These are phyloP conservation scores for Biscutella laevigata DNA, from an alignment of 441 rosid species.

Conservation along the genomic window DNA sequence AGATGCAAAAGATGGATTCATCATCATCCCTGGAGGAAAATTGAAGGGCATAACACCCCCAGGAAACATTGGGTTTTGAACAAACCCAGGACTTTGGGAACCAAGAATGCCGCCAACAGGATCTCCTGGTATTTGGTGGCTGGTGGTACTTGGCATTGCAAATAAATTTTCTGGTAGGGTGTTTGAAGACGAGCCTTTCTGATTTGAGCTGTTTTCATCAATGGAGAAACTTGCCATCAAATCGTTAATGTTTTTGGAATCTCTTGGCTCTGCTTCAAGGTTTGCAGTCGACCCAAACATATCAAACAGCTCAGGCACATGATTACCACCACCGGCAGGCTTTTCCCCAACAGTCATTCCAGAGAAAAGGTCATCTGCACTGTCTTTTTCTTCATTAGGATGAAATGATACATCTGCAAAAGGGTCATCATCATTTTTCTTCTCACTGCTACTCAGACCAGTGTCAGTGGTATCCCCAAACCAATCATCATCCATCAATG, in stretches of 20 bases:
- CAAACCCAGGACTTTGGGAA: slow-evolving; percentile 42
- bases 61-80: slow-evolving; percentile 39
- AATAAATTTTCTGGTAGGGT: slow-evolving; percentile 37
- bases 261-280: slow-evolving; percentile 33
- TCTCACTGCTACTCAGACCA: slow-evolving; percentile 31
- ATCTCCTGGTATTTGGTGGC: slow-evolving; percentile 36
- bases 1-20: slow-evolving; percentile 55
- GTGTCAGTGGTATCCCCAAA: slow-evolving; percentile 51
- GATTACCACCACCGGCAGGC: slow-evolving; percentile 31
- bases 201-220: slow-evolving; percentile 38
- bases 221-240: slow-evolving; percentile 67
- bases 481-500: slow-evolving; percentile 67
- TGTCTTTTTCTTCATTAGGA: slow-evolving; percentile 41
- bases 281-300: slow-evolving; percentile 49
- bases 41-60: slow-evolving; percentile 45
- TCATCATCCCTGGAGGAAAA: slow-evolving; percentile 54
- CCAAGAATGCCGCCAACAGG: slow-evolving; percentile 42
- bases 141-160: slow-evolving; percentile 35
- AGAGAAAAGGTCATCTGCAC: slow-evolving; percentile 56
- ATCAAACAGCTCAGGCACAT: slow-evolving; percentile 46
- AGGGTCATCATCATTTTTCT: slow-evolving; percentile 60
- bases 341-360: slow-evolving; percentile 65
- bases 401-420: slow-evolving; percentile 86
- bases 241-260: slow-evolving; percentile 40
- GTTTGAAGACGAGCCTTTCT: slow-evolving; percentile 32